A percentile compares a stretch with the other conserved stretches of the same genome.
Evolutionary conservation across 1,284 basidiomycete species (phyloP).

Genomic region (Malassezia obtusa): DNA sequence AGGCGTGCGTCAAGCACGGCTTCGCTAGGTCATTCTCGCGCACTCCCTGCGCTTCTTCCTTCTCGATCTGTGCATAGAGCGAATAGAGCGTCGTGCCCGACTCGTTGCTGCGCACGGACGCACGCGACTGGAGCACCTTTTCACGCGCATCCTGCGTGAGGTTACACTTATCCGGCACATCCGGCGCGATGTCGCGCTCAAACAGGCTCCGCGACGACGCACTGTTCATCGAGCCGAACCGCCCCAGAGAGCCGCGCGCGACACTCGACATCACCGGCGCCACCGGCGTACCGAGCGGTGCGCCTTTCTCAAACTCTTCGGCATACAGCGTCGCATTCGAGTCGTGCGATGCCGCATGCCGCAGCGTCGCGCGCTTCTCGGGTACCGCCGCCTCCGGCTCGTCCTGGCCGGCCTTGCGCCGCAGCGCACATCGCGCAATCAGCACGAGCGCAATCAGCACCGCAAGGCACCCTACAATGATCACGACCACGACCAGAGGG

Average conservation of each 20-base stretch:
- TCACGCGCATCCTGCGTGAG: neutral
- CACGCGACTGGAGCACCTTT: neutral
- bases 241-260: neutral
- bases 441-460: neutral
- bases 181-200: neutral
- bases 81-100: slow-evolving; percentile 5
- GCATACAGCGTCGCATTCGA: slow-evolving; percentile 1
- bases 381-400: neutral
- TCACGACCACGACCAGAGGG: slow-evolving; percentile 1
- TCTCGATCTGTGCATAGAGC: neutral
- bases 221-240: slow-evolving; percentile 1
- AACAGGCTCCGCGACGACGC: neutral
- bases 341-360: neutral
- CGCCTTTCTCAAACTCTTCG: neutral
- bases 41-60: neutral
- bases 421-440: neutral
- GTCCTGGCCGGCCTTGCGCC: neutral
- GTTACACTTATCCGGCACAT: neutral
- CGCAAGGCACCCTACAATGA: neutral
- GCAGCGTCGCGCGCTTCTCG: slow-evolving; percentile 6
- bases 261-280: slow-evolving; percentile 8
- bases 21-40: slow-evolving; percentile 6
- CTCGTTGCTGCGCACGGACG: neutral
- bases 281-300: neutral
- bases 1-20: slow-evolving; percentile 12